Conservation (phyloP, 768 basidiomycete species). For the Hysterangium stoloniferum region DNA sequence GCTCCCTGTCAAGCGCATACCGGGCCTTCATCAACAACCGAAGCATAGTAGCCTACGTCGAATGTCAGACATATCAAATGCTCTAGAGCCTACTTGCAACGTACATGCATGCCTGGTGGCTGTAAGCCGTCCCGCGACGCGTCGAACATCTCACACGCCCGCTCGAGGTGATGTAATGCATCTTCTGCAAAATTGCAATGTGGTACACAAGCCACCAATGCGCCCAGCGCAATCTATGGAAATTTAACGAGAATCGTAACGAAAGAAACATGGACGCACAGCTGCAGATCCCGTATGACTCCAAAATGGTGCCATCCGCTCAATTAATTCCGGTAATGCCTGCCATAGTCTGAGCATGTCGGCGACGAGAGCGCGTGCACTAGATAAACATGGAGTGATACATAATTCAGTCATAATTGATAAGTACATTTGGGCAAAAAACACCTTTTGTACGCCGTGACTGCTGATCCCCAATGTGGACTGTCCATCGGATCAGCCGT, state of each 20-base stretch:
- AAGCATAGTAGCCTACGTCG: background rate
- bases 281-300: constrained; percentile 8
- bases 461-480: constrained; percentile 5
- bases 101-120: constrained; percentile 1
- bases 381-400: background rate
- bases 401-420: background rate
- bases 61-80: background rate
- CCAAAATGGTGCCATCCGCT: constrained; percentile 12
- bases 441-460: constrained; percentile 6
- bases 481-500: background rate
- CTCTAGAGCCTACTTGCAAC: background rate
- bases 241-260: background rate
- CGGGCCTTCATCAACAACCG: background rate
- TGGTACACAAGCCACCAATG: constrained; percentile 8
- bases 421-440: background rate
- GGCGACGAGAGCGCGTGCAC: constrained; percentile 1
- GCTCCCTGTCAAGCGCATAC: constrained; percentile 1
- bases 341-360: constrained; percentile 10
- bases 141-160: constrained; percentile 6
- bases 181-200: constrained; percentile 1
- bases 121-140: constrained; percentile 4
- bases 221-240: constrained; percentile 1
- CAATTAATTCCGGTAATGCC: background rate
- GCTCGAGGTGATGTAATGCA: constrained; percentile 6
- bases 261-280: background rate